Percentiles rank a stretch among this genome's conserved stretches.
phyloP scores from a whole-genome alignment of 352 stramenopile species.

The Blastocystis sp. region DNA sequence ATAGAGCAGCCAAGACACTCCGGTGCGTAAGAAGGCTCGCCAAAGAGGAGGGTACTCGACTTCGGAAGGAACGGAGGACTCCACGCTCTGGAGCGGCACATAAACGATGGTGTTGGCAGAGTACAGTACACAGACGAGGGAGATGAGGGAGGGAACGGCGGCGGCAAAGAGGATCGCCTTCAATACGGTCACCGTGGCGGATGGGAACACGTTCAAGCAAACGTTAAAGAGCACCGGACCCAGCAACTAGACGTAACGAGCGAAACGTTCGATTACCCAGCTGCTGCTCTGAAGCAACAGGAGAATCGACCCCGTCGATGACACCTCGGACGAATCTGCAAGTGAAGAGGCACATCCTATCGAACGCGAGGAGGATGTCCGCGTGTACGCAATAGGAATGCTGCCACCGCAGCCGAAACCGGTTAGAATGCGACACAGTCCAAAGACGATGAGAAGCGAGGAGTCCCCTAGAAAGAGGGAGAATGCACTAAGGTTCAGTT shows the following conservation, averaged over 20 bases:
- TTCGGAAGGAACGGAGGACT: background rate
- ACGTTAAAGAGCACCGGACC: background rate
- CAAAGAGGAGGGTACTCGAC: background rate
- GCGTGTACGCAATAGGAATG: conserved; percentile 44
- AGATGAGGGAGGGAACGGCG: background rate
- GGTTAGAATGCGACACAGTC: conserved; percentile 13
- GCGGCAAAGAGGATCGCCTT: background rate
- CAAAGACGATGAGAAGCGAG: conserved; percentile 15
- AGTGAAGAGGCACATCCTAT: background rate
- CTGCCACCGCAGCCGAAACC: conserved; percentile 25
- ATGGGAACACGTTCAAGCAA: background rate
- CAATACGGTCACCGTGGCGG: background rate
- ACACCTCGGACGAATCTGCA: background rate
- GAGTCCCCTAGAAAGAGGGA: background rate
- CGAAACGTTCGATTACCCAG: background rate
- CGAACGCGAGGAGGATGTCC: background rate
- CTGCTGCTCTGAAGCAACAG: conserved; percentile 16
- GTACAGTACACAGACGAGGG: background rate
- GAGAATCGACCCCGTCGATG: conserved; percentile 2
- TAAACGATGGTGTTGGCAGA: background rate
- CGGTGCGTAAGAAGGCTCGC: conserved; percentile 13
- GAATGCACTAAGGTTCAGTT: background rate
- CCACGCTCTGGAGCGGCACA: background rate
- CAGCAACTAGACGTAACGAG: background rate
- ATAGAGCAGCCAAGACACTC: conserved; percentile 28